A percentile compares a stretch with the other conserved stretches of the same genome.
phyloP scores from a whole-genome alignment of 805 yeast species.

The Candida railenensis region DNA sequence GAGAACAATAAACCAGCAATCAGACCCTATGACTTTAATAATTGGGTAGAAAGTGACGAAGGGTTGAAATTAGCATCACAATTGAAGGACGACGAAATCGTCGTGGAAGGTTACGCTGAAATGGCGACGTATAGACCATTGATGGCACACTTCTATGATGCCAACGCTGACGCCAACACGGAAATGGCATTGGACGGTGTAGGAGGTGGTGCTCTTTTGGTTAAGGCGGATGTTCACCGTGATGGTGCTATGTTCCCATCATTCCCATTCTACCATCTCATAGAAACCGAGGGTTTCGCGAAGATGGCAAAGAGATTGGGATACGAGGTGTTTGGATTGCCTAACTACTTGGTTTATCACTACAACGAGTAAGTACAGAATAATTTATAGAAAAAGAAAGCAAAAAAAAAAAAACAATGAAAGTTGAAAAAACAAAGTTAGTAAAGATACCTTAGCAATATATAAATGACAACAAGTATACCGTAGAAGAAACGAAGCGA shows the following conservation, averaged over 20 bases:
- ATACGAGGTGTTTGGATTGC: slow-evolving; percentile 87
- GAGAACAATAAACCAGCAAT: slow-evolving; percentile 53
- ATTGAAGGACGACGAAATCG: slow-evolving; percentile 84
- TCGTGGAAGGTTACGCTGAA: slow-evolving; percentile 93
- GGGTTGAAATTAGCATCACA: slow-evolving; percentile 72
- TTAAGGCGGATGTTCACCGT: slow-evolving; percentile 95
- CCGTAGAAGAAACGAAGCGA: no score
- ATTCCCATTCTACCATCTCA: slow-evolving; percentile 93
- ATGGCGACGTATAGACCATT: slow-evolving; percentile 91
- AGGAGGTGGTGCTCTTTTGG: slow-evolving; percentile 95
- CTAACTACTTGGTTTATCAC: slow-evolving; percentile 91
- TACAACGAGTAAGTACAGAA: slow-evolving; percentile 60
- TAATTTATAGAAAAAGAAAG: neutral
- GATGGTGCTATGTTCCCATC: slow-evolving; percentile 99
- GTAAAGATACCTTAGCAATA: no score
- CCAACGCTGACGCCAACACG: slow-evolving; percentile 56
- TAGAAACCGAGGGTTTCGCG: slow-evolving; percentile 98
- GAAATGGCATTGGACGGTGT: slow-evolving; percentile 94
- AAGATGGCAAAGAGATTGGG: slow-evolving; percentile 95
- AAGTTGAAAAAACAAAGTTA: slow-evolving; percentile 2
- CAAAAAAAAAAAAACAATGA: neutral
- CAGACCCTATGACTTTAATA: slow-evolving; percentile 93
- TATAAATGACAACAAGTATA: no score
- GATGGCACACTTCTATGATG: slow-evolving; percentile 85
- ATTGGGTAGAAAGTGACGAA: slow-evolving; percentile 86